A percentile compares a stretch with the other conserved stretches of the same genome.
Evolutionary conservation across 2,329 filamentous ascomycete species (phyloP).

Genomic region (Hypoxylon sp.): DNA sequence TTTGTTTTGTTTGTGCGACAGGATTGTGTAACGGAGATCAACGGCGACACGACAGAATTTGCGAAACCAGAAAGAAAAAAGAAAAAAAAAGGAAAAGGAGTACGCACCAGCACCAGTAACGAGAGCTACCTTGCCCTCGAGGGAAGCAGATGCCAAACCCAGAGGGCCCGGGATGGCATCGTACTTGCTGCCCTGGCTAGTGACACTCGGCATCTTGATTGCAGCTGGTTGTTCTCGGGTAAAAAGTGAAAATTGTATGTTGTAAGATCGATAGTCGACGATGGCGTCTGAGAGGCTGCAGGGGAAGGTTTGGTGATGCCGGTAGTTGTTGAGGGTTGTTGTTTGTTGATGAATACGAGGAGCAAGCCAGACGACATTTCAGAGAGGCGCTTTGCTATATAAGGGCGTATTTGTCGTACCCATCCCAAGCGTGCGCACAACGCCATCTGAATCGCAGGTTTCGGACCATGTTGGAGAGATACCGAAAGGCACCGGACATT

Average conservation of each 20-base stretch:
- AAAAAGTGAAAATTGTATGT: not conserved
- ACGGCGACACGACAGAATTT: not conserved
- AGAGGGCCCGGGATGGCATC: constrained; percentile 58
- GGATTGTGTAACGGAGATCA: not conserved
- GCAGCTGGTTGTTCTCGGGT: not conserved
- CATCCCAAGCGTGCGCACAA: constrained; percentile 5
- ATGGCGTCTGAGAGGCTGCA: constrained; percentile 5
- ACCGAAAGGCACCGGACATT: constrained; percentile 47
- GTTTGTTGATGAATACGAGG: constrained; percentile 13
- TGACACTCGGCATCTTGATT: constrained; percentile 55
- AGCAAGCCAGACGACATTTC: not conserved
- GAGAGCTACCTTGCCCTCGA: constrained; percentile 58
- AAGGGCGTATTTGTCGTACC: constrained; percentile 16
- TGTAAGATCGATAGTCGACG: constrained; percentile 1
- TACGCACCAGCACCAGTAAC: constrained; percentile 59
- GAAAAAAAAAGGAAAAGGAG: not conserved
- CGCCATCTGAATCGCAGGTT: constrained; percentile 18
- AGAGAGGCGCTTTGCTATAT: constrained; percentile 26
- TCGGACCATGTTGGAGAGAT: constrained; percentile 51
- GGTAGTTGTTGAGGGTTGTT: constrained; percentile 7
- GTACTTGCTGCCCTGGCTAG: constrained; percentile 51
- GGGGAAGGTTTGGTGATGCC: not conserved
- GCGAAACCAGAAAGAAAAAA: not conserved
- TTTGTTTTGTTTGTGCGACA: not conserved
- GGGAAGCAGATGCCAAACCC: constrained; percentile 58